phyloP scores from a whole-genome alignment of 352 stramenopile species.

The Globisporangium viniferum region DNA sequence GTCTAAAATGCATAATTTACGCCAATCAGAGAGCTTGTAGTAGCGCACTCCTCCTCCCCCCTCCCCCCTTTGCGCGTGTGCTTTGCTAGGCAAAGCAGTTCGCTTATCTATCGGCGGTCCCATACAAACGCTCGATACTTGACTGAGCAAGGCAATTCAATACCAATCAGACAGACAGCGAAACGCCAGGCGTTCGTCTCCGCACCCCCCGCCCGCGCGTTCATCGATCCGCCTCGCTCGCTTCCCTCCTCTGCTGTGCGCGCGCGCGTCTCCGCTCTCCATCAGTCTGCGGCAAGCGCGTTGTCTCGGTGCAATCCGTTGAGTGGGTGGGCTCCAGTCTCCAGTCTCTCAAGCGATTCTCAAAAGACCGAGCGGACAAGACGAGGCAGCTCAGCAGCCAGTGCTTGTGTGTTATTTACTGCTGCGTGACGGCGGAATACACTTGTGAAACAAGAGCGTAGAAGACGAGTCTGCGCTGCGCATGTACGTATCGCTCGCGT shows the following conservation, averaged over 20 bases:
- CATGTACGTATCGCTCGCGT: not conserved
- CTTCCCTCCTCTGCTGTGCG: not conserved
- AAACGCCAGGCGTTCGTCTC: conserved; percentile 6
- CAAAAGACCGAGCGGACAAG: not conserved
- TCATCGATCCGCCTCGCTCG: not conserved
- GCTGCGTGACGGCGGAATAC: not conserved
- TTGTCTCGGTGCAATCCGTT: not conserved
- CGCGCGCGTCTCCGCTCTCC: not conserved
- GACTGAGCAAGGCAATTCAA: conserved; percentile 7
- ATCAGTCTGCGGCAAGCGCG: not conserved
- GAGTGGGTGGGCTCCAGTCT: not conserved
- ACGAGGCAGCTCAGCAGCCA: not conserved
- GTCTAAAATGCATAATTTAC: not conserved
- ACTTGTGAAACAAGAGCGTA: not conserved
- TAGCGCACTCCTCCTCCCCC: not conserved
- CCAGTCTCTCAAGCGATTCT: not conserved
- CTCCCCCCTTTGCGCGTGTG: not conserved
- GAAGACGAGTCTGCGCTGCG: not conserved
- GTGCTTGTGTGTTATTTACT: not conserved
- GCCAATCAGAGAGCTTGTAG: conserved; percentile 6
- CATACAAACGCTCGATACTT: conserved; percentile 5
- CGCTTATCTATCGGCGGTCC: not conserved
- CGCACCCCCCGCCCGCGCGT: not conserved
- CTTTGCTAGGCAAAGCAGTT: not conserved
- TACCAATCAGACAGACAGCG: conserved; percentile 6